Conservation (phyloP, 208 protist species). For the Eutreptiella sp. region DNA sequence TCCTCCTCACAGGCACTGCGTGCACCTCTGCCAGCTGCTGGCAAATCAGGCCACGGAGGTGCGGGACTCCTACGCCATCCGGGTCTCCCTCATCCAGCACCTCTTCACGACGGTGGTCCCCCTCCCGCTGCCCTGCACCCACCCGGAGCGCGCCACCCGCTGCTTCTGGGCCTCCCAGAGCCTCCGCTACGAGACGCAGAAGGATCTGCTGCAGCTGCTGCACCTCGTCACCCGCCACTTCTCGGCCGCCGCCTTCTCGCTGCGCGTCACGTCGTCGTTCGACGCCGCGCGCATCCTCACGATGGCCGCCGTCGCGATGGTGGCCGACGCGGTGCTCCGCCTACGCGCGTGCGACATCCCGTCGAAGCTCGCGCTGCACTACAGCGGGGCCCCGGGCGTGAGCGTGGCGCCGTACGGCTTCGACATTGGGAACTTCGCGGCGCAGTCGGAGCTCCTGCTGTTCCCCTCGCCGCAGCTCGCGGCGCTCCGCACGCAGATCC, state of each 20-base stretch:
- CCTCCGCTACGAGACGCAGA: conserved; percentile 21
- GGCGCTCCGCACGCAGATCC: conserved; percentile 42
- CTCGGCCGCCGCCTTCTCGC: too few relatives aligned
- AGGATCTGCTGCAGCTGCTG: conserved; percentile 1
- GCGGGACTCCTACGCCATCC: too few relatives aligned
- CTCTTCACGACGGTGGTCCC: conserved; percentile 22
- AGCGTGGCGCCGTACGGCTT: too few relatives aligned
- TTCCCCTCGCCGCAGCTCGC: conserved; percentile 46
- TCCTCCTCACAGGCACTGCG: too few relatives aligned
- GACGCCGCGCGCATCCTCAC: conserved; percentile 32
- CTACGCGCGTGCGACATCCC: conserved; percentile 41
- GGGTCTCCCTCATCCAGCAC: conserved; percentile 17
- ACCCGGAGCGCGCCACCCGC: not conserved
- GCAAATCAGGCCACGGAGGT: too few relatives aligned
- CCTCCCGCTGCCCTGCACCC: not conserved
- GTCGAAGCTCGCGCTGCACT: conserved; percentile 36
- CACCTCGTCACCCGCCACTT: conserved; percentile 2
- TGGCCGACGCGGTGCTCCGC: conserved; percentile 45
- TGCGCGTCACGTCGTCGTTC: conserved; percentile 26
- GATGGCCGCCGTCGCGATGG: conserved; percentile 33
- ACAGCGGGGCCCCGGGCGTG: conserved; percentile 45
- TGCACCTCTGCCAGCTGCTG: too few relatives aligned
- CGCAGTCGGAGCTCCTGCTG: conserved; percentile 38
- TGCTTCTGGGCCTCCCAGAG: conserved; percentile 14
- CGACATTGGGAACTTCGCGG: conserved; percentile 29